Evolutionary conservation across 495 filamentous ascomycete species (phyloP), one percentile per base, ranked within the genome.

Genomic region (Neurospora cerealis): DNA sequence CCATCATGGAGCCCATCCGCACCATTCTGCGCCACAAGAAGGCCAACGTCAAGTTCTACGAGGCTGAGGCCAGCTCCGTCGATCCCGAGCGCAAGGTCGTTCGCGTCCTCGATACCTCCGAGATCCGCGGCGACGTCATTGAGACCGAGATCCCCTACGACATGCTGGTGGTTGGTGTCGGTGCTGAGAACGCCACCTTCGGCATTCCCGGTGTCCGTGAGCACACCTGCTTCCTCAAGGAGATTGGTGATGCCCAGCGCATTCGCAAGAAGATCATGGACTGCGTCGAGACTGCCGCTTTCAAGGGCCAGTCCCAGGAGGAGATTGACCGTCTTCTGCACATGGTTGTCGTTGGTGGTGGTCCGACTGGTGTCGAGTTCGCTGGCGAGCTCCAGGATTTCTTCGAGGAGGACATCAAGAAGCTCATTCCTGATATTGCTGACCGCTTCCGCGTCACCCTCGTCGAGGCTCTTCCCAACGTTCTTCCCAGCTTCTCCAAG

Each of bases 261-360:
- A 98, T 99, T 79, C 93, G 96, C 78, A 97, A 93, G 86, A 93
- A 93, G 82, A 96, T 99, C 86, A 98, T 99, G 96, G 96, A 99
- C 86, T 98, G 96, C 80, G 93, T 97, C 75, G 96, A 99, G 85
- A 98, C 94, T 15, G 95, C 96, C 54, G 94, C 92, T 80, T 98
- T 99, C 91, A 98, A 98, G 89, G 95, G 95, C 78, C 96, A 98
- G 85, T 87, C 88, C n/a, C 86, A 86, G 9, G 93, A 97, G 75
- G 96, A 99, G 84, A 85, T 95, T 77, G 91, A 96, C 83, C 94
- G 96, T 74, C 90, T 99, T 73, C 86, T 99, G 80, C 96, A 98
- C 87, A 98, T 98, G 95, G 96, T 98, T 74, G 96, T 99, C 34
- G 96, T 99, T 71, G 96, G 96, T 79, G 96, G 96, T 84, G 96